Evolutionary conservation across 495 filamentous ascomycete species (phyloP).

Genomic region (Aspergillus coremiiformis): DNA sequence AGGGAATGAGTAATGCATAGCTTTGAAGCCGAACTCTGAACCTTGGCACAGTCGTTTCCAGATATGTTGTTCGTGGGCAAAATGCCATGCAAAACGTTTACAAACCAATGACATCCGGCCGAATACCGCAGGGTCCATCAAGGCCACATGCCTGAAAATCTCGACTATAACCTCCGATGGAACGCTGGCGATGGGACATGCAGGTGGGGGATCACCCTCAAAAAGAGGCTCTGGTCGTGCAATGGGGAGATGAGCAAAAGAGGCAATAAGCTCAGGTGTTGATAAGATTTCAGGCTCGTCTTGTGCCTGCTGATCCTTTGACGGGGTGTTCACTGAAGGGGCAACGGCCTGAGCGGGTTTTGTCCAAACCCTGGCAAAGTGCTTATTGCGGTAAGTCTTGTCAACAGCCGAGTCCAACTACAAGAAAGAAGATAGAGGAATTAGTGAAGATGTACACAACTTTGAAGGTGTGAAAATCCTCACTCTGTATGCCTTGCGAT

Average conservation of each 20-base stretch:
- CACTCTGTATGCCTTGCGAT: conserved; percentile 84
- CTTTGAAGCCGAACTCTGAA: conserved; percentile 64
- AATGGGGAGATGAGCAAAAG: conserved; percentile 63
- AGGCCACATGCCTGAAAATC: conserved; percentile 61
- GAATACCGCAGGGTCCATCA: conserved; percentile 72
- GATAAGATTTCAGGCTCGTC: conserved; percentile 39
- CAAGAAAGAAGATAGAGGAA: not conserved
- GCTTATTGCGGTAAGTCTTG: conserved; percentile 78
- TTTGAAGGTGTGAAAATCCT: conserved; percentile 8
- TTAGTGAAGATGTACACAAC: conserved; percentile 13
- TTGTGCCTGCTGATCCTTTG: conserved; percentile 44
- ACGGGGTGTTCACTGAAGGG: conserved; percentile 45
- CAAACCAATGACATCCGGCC: conserved; percentile 76
- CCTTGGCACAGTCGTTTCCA: conserved; percentile 75
- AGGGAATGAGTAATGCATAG: conserved; percentile 78
- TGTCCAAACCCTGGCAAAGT: conserved; percentile 60
- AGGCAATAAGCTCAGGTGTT: conserved; percentile 62
- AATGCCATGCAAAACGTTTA: conserved; percentile 77
- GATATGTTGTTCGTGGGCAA: conserved; percentile 76
- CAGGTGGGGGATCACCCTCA: conserved; percentile 59
- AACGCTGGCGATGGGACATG: conserved; percentile 68
- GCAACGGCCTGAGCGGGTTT: conserved; percentile 47
- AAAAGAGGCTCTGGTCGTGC: conserved; percentile 47
- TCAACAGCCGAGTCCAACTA: conserved; percentile 81
- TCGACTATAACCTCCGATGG: conserved; percentile 79